A percentile compares a stretch with the other conserved stretches of the same genome.
Evolutionary conservation across 495 filamentous ascomycete genomes (phyloP).

Genomic region (Podospora bellae-mahoneyi): DNA sequence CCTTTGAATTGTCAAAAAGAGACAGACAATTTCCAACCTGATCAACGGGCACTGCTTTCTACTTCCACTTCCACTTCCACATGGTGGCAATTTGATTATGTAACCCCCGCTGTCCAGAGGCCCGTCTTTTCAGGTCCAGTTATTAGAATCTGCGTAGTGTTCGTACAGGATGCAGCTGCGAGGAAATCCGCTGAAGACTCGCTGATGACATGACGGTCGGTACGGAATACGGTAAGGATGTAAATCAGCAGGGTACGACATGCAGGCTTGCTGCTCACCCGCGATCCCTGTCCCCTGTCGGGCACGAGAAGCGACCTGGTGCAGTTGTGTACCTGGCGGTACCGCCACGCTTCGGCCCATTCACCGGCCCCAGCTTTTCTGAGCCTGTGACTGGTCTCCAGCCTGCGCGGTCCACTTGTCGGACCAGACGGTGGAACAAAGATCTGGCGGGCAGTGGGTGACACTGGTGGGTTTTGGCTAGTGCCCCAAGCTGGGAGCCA

Average conservation of each 20-base stretch:
- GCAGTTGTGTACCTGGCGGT: conserved; percentile 27
- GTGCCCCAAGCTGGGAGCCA: conserved; percentile 14
- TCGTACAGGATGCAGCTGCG: not conserved
- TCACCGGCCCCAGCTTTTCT: conserved; percentile 14
- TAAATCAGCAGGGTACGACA: conserved; percentile 18
- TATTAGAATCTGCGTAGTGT: not conserved
- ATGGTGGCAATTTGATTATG: not conserved
- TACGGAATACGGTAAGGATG: not conserved
- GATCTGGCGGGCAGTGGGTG: conserved; percentile 14
- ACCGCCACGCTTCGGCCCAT: conserved; percentile 19
- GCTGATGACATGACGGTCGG: not conserved
- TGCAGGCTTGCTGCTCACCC: conserved; percentile 39
- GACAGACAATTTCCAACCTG: not conserved
- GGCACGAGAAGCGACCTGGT: conserved; percentile 27
- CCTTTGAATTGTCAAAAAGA: not conserved
- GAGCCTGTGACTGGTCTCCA: conserved; percentile 12
- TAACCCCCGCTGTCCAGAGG: not conserved
- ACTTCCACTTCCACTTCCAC: not conserved
- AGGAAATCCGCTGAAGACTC: not conserved
- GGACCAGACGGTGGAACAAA: conserved; percentile 24
- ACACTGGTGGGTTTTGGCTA: conserved; percentile 23
- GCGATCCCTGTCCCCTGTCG: conserved; percentile 43
- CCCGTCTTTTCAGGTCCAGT: not conserved
- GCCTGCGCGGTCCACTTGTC: conserved; percentile 10
- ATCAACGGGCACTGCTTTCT: not conserved